A percentile compares a stretch with the other conserved stretches of the same genome.
phyloP scores from a whole-genome alignment of 2,329 filamentous ascomycete species.

The Ascochyta koolunga region DNA sequence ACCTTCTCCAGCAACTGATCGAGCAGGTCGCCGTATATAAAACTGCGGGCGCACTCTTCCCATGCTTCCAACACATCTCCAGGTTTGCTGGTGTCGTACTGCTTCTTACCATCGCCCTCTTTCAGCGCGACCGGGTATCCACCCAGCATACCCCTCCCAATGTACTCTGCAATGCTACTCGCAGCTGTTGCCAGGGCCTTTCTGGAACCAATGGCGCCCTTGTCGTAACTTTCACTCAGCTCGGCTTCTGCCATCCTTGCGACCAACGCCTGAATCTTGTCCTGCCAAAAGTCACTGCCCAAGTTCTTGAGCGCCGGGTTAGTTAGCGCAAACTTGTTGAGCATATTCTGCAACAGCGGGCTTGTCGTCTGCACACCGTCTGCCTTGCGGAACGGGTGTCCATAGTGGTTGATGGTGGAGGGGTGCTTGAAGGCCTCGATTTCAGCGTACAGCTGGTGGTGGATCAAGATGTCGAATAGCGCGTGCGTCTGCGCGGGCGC shows the following conservation, averaged over 20 bases:
- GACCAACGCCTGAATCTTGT: constrained; percentile 50
- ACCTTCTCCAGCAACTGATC: constrained; percentile 69
- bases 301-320: constrained; percentile 71
- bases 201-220: constrained; percentile 73
- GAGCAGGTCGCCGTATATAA: constrained; percentile 72
- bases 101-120: constrained; percentile 39
- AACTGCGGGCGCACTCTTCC: constrained; percentile 68
- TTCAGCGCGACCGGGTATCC: constrained; percentile 58
- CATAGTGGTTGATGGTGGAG: constrained; percentile 68
- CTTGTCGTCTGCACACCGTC: constrained; percentile 57
- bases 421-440: constrained; percentile 74
- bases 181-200: constrained; percentile 77
- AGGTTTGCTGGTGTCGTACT: constrained; percentile 66
- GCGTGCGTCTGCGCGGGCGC: constrained; percentile 56
- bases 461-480: constrained; percentile 61
- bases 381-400: constrained; percentile 67
- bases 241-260: constrained; percentile 66
- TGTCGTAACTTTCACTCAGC: constrained; percentile 82
- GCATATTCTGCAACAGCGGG: constrained; percentile 71
- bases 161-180: constrained; percentile 71
- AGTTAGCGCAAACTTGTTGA: constrained; percentile 68
- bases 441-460: constrained; percentile 65
- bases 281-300: constrained; percentile 51
- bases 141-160: constrained; percentile 69
- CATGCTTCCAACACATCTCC: constrained; percentile 68